Percentiles rank a stretch among this genome's conserved stretches.
phyloP scores from a whole-genome alignment of 371 early-diverging fungal species.

The Dichotomocladium elegans region DNA sequence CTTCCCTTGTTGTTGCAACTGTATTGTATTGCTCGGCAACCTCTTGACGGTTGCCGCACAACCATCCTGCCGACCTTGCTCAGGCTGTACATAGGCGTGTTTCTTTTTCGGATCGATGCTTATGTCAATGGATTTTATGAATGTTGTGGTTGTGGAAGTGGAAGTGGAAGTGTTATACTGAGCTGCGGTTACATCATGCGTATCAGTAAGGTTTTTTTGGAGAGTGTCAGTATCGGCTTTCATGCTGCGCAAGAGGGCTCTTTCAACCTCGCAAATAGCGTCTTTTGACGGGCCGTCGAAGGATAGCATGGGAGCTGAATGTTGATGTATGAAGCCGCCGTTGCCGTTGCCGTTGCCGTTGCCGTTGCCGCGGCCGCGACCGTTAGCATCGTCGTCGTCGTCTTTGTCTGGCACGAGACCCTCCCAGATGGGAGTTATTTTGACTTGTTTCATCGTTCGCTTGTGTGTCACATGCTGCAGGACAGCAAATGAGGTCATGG shows the following conservation, averaged over 20 bases:
- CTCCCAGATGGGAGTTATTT: slow-evolving; percentile 48
- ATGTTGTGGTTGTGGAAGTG: slow-evolving; percentile 30
- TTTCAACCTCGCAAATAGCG: slow-evolving; percentile 37
- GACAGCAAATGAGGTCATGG: slow-evolving; percentile 80
- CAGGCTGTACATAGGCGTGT: slow-evolving; percentile 27
- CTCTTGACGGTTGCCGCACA: slow-evolving; percentile 34
- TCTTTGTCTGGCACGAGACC: slow-evolving; percentile 48
- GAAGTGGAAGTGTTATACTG: slow-evolving; percentile 27
- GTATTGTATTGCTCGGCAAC: too few relatives aligned
- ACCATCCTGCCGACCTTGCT: slow-evolving; percentile 31
- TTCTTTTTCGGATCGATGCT: slow-evolving; percentile 16
- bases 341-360: too few relatives aligned
- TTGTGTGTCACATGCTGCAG: slow-evolving; percentile 77
- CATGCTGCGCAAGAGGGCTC: slow-evolving; percentile 13
- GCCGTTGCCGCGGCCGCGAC: background rate
- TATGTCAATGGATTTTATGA: slow-evolving; percentile 18
- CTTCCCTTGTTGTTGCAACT: too few relatives aligned
- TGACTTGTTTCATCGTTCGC: slow-evolving; percentile 46
- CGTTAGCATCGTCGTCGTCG: slow-evolving; percentile 4
- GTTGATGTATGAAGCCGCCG: too few relatives aligned
- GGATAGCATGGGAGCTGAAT: background rate
- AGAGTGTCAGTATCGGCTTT: background rate
- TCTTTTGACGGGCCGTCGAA: slow-evolving; percentile 5
- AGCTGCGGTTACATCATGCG: slow-evolving; percentile 37
- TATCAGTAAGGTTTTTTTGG: slow-evolving; percentile 4